Conservation (phyloP, 139 green algal species). For the Haematococcus lacustris region DNA sequence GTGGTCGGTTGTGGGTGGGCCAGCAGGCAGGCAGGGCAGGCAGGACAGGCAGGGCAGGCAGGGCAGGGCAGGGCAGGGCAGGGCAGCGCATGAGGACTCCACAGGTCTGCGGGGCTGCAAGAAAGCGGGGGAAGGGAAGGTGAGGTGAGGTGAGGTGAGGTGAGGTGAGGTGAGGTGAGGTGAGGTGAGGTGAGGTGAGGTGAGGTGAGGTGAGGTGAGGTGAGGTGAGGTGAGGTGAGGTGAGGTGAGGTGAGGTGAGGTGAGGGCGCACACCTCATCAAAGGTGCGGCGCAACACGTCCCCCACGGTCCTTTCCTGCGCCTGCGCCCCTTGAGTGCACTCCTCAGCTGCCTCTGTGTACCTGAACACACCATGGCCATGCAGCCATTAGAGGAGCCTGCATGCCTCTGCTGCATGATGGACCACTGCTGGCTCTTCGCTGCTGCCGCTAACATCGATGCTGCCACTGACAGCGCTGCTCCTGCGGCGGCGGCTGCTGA, state of each 20-base stretch:
- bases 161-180: too few species aligned
- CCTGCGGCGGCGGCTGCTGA: background rate
- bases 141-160: too few species aligned
- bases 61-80: too few species aligned
- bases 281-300: slow-evolving; percentile 7
- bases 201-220: too few species aligned
- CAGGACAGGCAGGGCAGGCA: too few species aligned
- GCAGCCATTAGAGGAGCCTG: background rate
- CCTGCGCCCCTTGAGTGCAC: background rate
- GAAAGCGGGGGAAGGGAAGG: too few species aligned
- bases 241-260: background rate
- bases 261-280: slow-evolving; percentile 6
- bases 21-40: too few species aligned
- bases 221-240: background rate
- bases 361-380: background rate
- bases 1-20: background rate
- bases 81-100: too few species aligned
- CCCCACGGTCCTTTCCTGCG: background rate
- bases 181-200: too few species aligned
- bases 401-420: too few species aligned
- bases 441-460: background rate
- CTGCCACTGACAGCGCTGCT: background rate
- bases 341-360: slow-evolving; percentile 5
- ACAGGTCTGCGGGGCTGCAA: too few species aligned
- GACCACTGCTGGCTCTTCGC: background rate